Evolutionary conservation across 2,329 filamentous ascomycete genomes (phyloP), one percentile per base, ranked within the genome.

Genomic region (Calonectria ilicicola): DNA sequence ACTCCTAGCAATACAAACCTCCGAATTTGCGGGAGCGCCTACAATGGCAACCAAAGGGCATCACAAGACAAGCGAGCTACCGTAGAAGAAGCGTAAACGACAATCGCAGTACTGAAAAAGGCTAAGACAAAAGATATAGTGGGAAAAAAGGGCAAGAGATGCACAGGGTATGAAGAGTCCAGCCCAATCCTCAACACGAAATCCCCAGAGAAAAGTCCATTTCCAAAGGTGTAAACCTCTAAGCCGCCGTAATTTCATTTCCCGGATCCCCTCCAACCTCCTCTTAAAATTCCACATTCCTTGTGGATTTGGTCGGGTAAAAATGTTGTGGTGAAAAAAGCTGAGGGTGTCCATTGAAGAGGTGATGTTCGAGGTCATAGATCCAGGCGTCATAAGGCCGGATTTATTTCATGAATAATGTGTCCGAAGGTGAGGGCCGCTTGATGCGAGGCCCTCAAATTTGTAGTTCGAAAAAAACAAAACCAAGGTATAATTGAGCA

Each of bases 201-300:
- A 40, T 23, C 67, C 40, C 26, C 26, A 56, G 38, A 23, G 26
- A 42, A 67, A 72, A 65, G 17, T 53, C 29, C 42, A 49, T 44
- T 23, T 69, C 49, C 66, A 69, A 65, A 44, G 66, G 72, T 67
- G 69, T 72, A 70, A 70, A 47, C 67, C 69, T 74, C 71, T 70
- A 73, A 68, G 38, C 56, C 67, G 60, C 51, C 67, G 29, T 47
- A 53, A 44, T 60, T 65, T 58, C 40, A 65, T 51, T 65, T 56
- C 66, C 53, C 60, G 23, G 51, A 42, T 68, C 63, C 63, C 65
- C 27, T 27, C 51, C 21, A 40, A 47, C 72, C 58, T 46, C 40
- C 65, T 68, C 58, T 26, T 68, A 8, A 7, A 65, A 27, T 49
- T 56, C 42, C 47, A 19, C 49, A 29, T 38, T 44, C 47, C 32